These are phyloP conservation scores for Vigna mungo DNA, from an alignment of 306 rosid species.

Conservation along the genomic window DNA sequence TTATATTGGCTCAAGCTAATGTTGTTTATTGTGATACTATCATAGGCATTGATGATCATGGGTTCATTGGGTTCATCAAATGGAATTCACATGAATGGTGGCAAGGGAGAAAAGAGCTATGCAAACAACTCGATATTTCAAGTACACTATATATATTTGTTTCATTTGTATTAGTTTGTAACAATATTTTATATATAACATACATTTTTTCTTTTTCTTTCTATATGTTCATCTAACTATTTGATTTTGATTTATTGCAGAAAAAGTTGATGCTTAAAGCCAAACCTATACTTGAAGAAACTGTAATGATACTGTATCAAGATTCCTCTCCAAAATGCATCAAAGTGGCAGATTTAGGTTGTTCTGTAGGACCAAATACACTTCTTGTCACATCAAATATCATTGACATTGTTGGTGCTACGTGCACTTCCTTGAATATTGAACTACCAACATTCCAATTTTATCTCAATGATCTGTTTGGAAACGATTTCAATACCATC, in stretches of 20 bases:
- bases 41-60: background rate
- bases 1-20: background rate
- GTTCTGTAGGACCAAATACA: slow-evolving; percentile 52
- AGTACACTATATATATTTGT: background rate
- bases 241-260: background rate
- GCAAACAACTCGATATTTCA: slow-evolving; percentile 9
- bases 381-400: slow-evolving; percentile 26
- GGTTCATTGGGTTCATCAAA: slow-evolving; percentile 14
- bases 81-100: slow-evolving; percentile 29
- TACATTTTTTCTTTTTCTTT: background rate
- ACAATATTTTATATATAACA: no score
- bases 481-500: slow-evolving; percentile 44
- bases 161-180: no score
- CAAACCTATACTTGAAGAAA: no score
- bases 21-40: background rate
- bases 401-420: background rate
- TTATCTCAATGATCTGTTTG: slow-evolving; percentile 44
- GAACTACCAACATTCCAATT: slow-evolving; percentile 23
- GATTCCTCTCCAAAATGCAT: slow-evolving; percentile 22
- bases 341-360: slow-evolving; percentile 56
- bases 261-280: no score
- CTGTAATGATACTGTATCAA: background rate
- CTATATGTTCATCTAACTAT: background rate
- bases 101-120: slow-evolving; percentile 15
- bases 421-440: background rate